These are phyloP conservation scores for Rosa rugosa DNA, from an alignment of 306 rosid genomes.

Conservation along the genomic window DNA sequence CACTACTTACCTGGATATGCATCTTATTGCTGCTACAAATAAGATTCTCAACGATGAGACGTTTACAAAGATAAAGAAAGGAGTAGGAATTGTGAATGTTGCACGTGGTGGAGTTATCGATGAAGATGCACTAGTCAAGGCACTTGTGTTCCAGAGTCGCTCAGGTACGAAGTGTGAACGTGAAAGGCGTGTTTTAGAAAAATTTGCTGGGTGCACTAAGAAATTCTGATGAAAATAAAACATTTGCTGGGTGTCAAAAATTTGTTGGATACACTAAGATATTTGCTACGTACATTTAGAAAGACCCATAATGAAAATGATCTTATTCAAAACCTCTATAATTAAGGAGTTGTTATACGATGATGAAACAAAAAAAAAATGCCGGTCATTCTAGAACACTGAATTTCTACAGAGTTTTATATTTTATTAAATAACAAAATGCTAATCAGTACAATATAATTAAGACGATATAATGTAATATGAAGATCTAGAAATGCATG, in stretches of 20 bases:
- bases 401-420: too few relatives aligned
- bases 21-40: slow-evolving; percentile 79
- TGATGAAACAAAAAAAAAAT: background rate
- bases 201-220: too few relatives aligned
- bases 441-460: too few relatives aligned
- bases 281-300: too few relatives aligned
- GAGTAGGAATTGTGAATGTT: slow-evolving; percentile 85
- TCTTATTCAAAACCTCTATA: background rate
- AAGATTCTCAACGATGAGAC: slow-evolving; percentile 90
- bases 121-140: slow-evolving; percentile 91
- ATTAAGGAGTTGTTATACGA: background rate
- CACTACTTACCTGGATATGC: slow-evolving; percentile 95
- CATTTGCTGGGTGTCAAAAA: too few relatives aligned
- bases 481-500: too few relatives aligned
- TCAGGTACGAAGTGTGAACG: slow-evolving; percentile 51
- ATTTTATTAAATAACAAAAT: too few relatives aligned
- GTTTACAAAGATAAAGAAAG: slow-evolving; percentile 93
- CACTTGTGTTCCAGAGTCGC: slow-evolving; percentile 61
- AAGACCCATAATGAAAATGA: too few relatives aligned
- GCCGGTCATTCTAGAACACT: background rate
- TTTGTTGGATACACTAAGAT: too few relatives aligned
- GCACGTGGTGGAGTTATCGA: slow-evolving; percentile 99
- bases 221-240: too few relatives aligned
- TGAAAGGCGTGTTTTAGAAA: too few relatives aligned
- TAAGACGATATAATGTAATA: too few relatives aligned